These are phyloP conservation scores for Trifolium pratense DNA, from an alignment of 306 rosid species.

Conservation along the genomic window DNA sequence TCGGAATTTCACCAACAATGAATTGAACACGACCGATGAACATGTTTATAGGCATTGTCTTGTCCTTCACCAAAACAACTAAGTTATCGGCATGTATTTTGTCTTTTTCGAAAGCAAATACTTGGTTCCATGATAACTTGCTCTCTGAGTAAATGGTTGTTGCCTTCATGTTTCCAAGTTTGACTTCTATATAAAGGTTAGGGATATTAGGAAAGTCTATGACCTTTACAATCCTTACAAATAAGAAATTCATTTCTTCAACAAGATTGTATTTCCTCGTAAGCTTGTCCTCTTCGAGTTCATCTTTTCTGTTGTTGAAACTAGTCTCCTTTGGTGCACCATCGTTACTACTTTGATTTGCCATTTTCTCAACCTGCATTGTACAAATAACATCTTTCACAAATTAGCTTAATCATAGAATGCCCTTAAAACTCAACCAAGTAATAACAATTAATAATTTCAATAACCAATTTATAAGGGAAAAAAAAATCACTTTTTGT, in stretches of 20 bases:
- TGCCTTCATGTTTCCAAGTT: slow-evolving; percentile 51
- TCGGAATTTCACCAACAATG: slow-evolving; percentile 35
- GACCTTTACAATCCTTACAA: slow-evolving; percentile 45
- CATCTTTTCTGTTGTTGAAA: slow-evolving; percentile 45
- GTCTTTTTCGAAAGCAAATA: slow-evolving; percentile 44
- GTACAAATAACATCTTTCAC: neutral
- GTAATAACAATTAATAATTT: too few species aligned
- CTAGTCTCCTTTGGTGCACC: slow-evolving; percentile 41
- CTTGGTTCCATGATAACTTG: slow-evolving; percentile 45
- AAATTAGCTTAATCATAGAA: neutral
- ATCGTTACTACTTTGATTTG: neutral
- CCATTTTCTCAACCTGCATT: slow-evolving; percentile 35
- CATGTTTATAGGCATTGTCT: neutral
- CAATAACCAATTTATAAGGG: too few species aligned
- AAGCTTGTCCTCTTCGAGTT: slow-evolving; percentile 19
- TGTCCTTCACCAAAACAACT: slow-evolving; percentile 38
- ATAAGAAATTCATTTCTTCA: slow-evolving; percentile 56
- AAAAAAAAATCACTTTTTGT: too few species aligned
- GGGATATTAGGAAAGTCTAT: slow-evolving; percentile 35
- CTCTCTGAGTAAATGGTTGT: slow-evolving; percentile 34
- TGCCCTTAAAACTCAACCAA: too few species aligned
- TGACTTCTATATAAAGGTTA: slow-evolving; percentile 50
- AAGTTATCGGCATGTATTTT: slow-evolving; percentile 31
- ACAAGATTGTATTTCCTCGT: slow-evolving; percentile 48
- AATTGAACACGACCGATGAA: slow-evolving; percentile 39